Evolutionary conservation across 352 stramenopile genomes (phyloP), one percentile per base, ranked within the genome.

Genomic region (Pythium rhizo-oryzae): DNA sequence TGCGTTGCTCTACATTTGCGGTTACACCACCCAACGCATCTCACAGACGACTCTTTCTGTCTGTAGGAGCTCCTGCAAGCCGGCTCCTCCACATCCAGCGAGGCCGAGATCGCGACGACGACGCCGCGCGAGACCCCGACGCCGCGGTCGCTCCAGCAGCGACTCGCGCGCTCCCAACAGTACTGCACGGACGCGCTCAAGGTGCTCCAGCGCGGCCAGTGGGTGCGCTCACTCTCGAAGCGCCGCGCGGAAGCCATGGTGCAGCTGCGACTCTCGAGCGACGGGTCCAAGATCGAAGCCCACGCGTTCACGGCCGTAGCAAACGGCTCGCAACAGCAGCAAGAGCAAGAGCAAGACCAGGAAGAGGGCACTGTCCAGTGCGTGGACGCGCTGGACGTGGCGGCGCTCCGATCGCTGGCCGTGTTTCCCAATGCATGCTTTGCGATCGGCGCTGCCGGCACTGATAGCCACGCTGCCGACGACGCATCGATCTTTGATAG

Each of bases 191-290:
- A 49, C 8, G 51, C 58, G 4, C 19, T 72, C 13, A 63, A 52
- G 59, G 21, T 25, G 28, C 53, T 72, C 1, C 53, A 72, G 59
- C 51, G 65, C 21, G 65, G 65, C 41, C 60, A 64, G 8, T 72
- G 65, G 65, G 21, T 72, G 18, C 39, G 28, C n/a, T 19, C 44
- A 6, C 9, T 58, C 18, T 25, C 33, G 25, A 47, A 55, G 11
- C 9, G 15, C 7, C 30, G 21, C 23, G 16, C n/a, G 18, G 39
- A 57, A 19, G 46, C 49, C 23, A 41, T 67, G 37, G 25, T 66
- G 13, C 65, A 61, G 21, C 44, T 72, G 28, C 50, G 50, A 13
- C 58, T 72, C 12, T 72, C 65, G 23, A 30, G 21, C 5, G 52
- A 72, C 25, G 65, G 65, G 18, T 8, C 41, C 1, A 39, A 28